Base-by-base conservation (phyloP, 2,329 filamentous ascomycete species). In the Daldinia sp. region DNA sequence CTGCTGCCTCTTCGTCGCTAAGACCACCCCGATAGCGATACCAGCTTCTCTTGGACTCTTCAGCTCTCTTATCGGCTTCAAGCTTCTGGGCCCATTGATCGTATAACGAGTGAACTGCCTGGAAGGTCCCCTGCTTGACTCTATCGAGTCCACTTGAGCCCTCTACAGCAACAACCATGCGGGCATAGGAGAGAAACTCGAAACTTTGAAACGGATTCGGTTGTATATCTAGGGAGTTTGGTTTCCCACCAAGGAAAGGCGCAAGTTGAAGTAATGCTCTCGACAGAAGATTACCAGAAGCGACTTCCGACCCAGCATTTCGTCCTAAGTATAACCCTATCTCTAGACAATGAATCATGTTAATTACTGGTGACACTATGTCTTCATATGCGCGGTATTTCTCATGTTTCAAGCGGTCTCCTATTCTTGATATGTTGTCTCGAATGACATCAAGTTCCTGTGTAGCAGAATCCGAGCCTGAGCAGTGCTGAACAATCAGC, bases 321-420 rank as follows among this genome's bases (percentile, higher is more conserved):
- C 82, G 81, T 60, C 84, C 86, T 41, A 97, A 80, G 0, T 88
- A 90, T 35, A 97, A 80, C 2, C 93, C 94, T 67, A 97, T 83
- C 72, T 91, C 88, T 9, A 98, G 82, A 73, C 93, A 93, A 65
- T 92, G 89, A 48, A 98, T 83, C 70, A 98, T 92, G 59, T 92
- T 93, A 50, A 93, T 85, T 10, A 93, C 86, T 3, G 93, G 94
- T 50, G 88, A 85, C 0, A 92, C 92, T 73, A 98, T 88, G 76
- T 99, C 96, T 68, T 93, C 92, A 75, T 98, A 98, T 13, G 89
- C 89, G 42, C 89, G 87, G 76, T 94, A 97, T 39, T 89, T 35
- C n/a, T 54, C 86, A 33, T 87, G 84, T 1, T 85, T 86, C 6
- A 99, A 85, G 50, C 94, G 88, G 60, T 86, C 83, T 56, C 92